These are phyloP conservation scores for Geotrichum siamense DNA, from an alignment of 1,139 yeast genomes.

Conservation along the genomic window DNA sequence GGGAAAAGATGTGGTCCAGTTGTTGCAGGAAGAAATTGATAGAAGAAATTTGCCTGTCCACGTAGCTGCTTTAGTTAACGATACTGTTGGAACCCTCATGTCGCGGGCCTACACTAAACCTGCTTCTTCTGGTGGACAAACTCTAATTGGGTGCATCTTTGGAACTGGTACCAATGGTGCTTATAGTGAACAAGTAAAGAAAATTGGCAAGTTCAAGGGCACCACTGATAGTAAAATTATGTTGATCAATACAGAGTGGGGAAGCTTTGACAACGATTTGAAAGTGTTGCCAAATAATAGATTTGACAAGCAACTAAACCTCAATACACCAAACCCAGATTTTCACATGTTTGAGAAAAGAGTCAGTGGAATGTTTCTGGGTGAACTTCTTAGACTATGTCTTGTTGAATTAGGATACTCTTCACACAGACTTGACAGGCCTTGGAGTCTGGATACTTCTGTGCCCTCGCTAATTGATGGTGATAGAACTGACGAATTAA, in stretches of 20 bases:
- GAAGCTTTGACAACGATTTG: conserved; percentile 81
- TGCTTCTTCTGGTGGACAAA: conserved; percentile 47
- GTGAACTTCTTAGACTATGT: conserved; percentile 73
- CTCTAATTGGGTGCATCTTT: conserved; percentile 80
- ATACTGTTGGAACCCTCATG: conserved; percentile 87
- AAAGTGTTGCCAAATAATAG: conserved; percentile 64
- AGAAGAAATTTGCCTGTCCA: conserved; percentile 52
- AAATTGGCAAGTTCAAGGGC: conserved; percentile 57
- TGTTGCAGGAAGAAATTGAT: conserved; percentile 64
- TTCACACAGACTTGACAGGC: conserved; percentile 41
- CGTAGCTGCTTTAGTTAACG: conserved; percentile 86
- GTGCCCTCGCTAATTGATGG: conserved; percentile 75
- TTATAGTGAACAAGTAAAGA: conserved; percentile 64
- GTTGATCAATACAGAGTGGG: conserved; percentile 97
- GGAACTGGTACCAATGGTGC: conserved; percentile 98
- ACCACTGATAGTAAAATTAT: conserved; percentile 47
- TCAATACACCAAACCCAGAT: conserved; percentile 69
- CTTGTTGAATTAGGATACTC: conserved; percentile 50
- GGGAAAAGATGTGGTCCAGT: conserved; percentile 68
- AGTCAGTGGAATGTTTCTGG: conserved; percentile 89
- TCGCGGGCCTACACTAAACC: conserved; percentile 74
- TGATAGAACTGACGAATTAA: conserved; percentile 65
- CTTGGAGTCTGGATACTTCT: conserved; percentile 78
- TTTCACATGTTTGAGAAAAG: conserved; percentile 90
- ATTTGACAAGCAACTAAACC: conserved; percentile 66